Evolutionary conservation across 805 yeast genomes (phyloP), one percentile per base, ranked within the genome.

Genomic region (Grigorovia transvaalensis): DNA sequence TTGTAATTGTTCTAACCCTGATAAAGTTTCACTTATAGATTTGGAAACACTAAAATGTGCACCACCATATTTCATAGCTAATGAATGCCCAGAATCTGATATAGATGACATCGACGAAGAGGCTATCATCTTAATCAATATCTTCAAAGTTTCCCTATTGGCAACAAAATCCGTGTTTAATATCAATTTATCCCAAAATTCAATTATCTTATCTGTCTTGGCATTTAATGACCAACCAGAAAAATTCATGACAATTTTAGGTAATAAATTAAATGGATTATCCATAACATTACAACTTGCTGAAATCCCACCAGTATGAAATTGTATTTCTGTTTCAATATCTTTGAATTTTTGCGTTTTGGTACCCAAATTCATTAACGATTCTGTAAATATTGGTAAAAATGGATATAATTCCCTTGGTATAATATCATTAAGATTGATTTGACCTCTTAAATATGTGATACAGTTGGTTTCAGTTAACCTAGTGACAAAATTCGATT

Each of bases 341-440:
- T 82, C 84, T 20, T 88, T 85, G 78, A 87, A 87, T 0, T 84
- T 64, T 53, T 84, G 81, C 9, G 67, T 61, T 8, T 71, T 64
- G 1, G 99, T 91, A n/a, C 99, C 99, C 56, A 93, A 73, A 63
- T 83, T 88, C 2, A 95, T 85, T 54, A 93, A 71, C 47, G 95
- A 84, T 30, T 83, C 85, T 9, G 84, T 73, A 69, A 86, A 93
- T 46, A 93, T 65, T 0, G 96, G 86, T 54, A 93, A 65, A 57
- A 78, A 89, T 41, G 84, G 81, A 51, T 83, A 75, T 47, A 86
- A 71, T 6, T 80, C 79, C 2, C 69, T 57, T 12, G 95, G 91
- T 7, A 91, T 62, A 20, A 64, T 59, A 3, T 69, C 55, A 9
- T 78, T 69, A 30, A 91, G 65, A 44, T 81, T 74, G 54, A 84